Evolutionary conservation across 2,329 filamentous ascomycete genomes (phyloP), one percentile per base, ranked within the genome.

Genomic region (Ophiocordyceps camponoti-floridani): DNA sequence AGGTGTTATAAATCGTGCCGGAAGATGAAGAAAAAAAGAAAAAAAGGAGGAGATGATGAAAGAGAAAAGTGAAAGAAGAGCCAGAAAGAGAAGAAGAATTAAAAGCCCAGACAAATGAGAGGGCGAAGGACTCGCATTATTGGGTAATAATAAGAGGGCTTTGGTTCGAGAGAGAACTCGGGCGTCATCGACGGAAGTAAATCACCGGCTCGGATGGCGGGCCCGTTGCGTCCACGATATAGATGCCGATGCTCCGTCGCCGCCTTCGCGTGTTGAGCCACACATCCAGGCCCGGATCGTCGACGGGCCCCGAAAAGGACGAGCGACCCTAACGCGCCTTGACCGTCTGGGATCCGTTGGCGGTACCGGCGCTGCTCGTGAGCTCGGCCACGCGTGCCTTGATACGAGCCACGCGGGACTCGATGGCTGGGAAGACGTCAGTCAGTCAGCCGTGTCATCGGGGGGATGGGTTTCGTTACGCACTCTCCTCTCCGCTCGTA

Each of bases 381-480:
- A 98, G 66, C 61, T 95, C 87, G 44, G 91, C 91, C 47, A 98
- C 91, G 49, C 91, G 82, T 48, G 91, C 91, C 67, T 95, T 96
- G 73, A 98, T 98, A 50, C 91, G 84, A 43, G 91, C 91, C 47
- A 96, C 91, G 52, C 91, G 84, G 43, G 87, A 88, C 63, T 98
- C 91, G 56, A 96, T 96, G 33, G 88, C 86, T 93, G 52, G n/a
- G 45, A 23, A 12, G 40, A 40, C 43, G 2, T 48, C 43, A 2
- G 48, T 62, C 41, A 62, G 58, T 28, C 43, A 33, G n/a, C 35
- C 4, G n/a, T 38, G 35, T 9, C n/a, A 38, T n/a, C n/a, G 14
- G 12, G 16, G n/a, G 9, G 4, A 14, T 28, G 23, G 7, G 5
- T 7, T 18, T 38, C 28, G n/a, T 3, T 16, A 79, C 84, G 74